Base-by-base conservation (phyloP, 164 flowering plant genomes). In the Vitis cinerea region DNA sequence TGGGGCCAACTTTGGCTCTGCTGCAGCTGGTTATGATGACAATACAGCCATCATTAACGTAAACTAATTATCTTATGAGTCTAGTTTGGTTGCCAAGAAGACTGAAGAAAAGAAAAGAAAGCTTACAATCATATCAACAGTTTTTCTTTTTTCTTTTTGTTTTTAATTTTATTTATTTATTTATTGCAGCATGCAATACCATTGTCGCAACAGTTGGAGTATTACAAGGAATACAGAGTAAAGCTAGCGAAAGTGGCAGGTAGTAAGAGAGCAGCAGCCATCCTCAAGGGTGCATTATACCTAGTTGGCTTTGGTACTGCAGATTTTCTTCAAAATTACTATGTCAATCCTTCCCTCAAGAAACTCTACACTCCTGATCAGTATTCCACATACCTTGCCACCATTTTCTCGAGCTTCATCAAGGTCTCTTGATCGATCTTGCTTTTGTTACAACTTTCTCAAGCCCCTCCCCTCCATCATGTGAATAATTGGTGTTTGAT, bases 1-100 rank as follows among this genome's bases (percentile, higher is more conserved):
- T 3, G 99, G 98, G 53, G 90, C 88, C 50, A 95, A 93, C 70
- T 95, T 95, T 64, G 99, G 97, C 53, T 95, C 99, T 12, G 99
- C 97, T 65, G 99, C 79, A 48, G 82, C 97, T 64, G 99, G 99
- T 59, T 95, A 87, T 78, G 88, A 93, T 74, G 97, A 93, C 65
- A 77, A 81, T 71, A 86, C 98, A 14, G 85, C 99, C 14, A 9
- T 44, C 47, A 13, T 82, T 10, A 87, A 79, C 72, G 99, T 95
- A 84, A 82, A 84, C 1, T 66, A 44, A 10, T 23, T 16, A 31
- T 23, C 27, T 23, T 23, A 23, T 23, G 27, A 23, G 27, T 23
- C 27, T 23, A 23, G 27, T 23, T 23, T 23, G 27, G 27, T 23
- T 23, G 47, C 27, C 27, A 23, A 23, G 27, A 23, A 23, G 27